A percentile compares a stretch with the other conserved stretches of the same genome.
These are phyloP conservation scores for Mycena floridula DNA, from an alignment of 768 basidiomycete species.

Conservation along the genomic window DNA sequence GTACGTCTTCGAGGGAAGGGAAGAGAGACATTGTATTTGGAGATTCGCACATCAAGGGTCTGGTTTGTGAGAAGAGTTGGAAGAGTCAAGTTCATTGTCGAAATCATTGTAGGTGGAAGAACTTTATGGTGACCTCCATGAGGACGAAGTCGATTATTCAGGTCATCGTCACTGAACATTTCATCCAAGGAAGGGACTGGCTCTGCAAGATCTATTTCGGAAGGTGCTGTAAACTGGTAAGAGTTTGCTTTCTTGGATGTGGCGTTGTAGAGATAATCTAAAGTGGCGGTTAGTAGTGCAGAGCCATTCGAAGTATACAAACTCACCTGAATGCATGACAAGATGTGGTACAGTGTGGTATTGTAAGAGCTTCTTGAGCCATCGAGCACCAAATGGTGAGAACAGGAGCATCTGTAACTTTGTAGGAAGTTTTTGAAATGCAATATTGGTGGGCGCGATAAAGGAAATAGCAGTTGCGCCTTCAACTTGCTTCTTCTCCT, in stretches of 20 bases:
- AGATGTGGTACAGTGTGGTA: conserved; percentile 50
- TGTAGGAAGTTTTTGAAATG: conserved; percentile 29
- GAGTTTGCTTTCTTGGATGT: neutral
- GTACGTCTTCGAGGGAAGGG: neutral
- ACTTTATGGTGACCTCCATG: neutral
- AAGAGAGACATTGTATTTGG: neutral
- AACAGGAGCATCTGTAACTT: conserved; percentile 50
- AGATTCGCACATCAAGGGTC: conserved; percentile 24
- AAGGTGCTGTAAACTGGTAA: neutral
- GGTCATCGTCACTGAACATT: neutral
- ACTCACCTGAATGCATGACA: conserved; percentile 44
- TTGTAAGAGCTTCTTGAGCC: conserved; percentile 46
- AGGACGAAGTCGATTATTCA: neutral
- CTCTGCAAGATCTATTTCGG: neutral
- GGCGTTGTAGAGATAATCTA: neutral
- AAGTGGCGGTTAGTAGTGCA: neutral
- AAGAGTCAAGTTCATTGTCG: neutral
- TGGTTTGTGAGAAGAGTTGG: conserved; percentile 38
- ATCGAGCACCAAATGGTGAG: conserved; percentile 49
- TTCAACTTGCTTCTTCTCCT: neutral
- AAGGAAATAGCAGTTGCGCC: neutral
- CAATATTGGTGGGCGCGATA: neutral
- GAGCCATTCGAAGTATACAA: neutral
- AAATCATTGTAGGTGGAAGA: neutral
- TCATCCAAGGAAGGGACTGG: neutral